Evolutionary conservation across 2,329 filamentous ascomycete genomes (phyloP).

Genomic region (Phaeosphaeriaceae sp.): DNA sequence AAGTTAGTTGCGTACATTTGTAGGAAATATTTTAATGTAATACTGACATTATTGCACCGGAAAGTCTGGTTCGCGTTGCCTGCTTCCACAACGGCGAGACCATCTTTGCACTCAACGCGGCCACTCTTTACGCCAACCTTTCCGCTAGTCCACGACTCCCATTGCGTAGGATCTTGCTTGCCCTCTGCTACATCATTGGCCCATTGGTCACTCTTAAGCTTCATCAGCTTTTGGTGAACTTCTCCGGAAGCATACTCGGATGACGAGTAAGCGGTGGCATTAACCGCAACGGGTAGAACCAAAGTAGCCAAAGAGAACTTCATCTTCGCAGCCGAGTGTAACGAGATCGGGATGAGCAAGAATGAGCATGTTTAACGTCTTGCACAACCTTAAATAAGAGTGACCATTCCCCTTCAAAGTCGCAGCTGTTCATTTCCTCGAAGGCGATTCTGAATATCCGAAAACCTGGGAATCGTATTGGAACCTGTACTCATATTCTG

Average conservation of each 20-base stretch:
- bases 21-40: neutral
- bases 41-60: constrained; percentile 30
- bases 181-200: constrained; percentile 25
- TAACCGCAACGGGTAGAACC: constrained; percentile 27
- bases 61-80: constrained; percentile 34
- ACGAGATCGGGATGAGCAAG: constrained; percentile 25
- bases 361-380: constrained; percentile 24
- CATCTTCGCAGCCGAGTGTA: constrained; percentile 24
- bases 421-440: too few species aligned
- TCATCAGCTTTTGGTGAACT: constrained; percentile 34
- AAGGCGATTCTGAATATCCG: too few species aligned
- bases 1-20: constrained; percentile 26
- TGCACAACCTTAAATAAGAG: constrained; percentile 23
- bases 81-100: constrained; percentile 27
- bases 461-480: neutral
- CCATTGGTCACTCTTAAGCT: constrained; percentile 35
- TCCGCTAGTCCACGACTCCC: constrained; percentile 24
- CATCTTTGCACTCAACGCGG: constrained; percentile 28
- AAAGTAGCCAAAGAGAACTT: constrained; percentile 31
- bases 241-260: constrained; percentile 32
- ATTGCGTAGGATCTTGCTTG: constrained; percentile 21
- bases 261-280: constrained; percentile 29
- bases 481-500: neutral
- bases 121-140: constrained; percentile 22
- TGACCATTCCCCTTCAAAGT: too few species aligned